Conservation (phyloP, 2,329 filamentous ascomycete species). For the Xylariaceae sp. region DNA sequence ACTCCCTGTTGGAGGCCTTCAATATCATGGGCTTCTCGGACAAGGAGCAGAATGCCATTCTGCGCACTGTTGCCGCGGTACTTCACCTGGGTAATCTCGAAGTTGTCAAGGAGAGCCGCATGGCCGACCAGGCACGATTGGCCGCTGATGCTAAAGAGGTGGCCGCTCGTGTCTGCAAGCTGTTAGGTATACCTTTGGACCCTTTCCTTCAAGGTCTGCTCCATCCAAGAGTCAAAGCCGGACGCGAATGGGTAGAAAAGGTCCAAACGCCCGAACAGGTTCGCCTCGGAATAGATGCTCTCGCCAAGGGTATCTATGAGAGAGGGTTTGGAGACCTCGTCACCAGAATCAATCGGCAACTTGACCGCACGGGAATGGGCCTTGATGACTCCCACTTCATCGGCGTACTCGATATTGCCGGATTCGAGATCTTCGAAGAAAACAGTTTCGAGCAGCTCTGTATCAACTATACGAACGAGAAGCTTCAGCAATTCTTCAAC, state of each 20-base stretch:
- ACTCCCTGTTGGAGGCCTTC: constrained; percentile 83
- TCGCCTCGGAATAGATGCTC: constrained; percentile 76
- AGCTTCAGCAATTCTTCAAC: constrained; percentile 98
- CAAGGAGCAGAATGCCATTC: constrained; percentile 72
- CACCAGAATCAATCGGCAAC: constrained; percentile 79
- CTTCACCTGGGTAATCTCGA: constrained; percentile 88
- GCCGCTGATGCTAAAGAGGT: constrained; percentile 66
- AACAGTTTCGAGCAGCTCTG: constrained; percentile 99
- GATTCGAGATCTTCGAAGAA: constrained; percentile 96
- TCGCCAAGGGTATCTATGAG: constrained; percentile 97
- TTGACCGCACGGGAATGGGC: constrained; percentile 77
- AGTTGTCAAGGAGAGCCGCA: constrained; percentile 82
- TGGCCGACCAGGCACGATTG: constrained; percentile 83
- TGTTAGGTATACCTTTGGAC: constrained; percentile 78
- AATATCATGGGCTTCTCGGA: constrained; percentile 87
- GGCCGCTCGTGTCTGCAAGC: constrained; percentile 69
- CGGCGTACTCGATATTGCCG: constrained; percentile 95
- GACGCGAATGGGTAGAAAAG: constrained; percentile 97
- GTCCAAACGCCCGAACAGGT: constrained; percentile 97
- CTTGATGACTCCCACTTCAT: constrained; percentile 92
- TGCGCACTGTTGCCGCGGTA: constrained; percentile 83
- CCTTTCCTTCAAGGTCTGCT: constrained; percentile 82
- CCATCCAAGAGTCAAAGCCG: constrained; percentile 90
- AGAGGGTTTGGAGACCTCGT: constrained; percentile 92
- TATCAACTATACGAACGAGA: constrained; percentile 99